Evolutionary conservation across 495 filamentous ascomycete species (phyloP).

Genomic region (Penicillium flavigenum): DNA sequence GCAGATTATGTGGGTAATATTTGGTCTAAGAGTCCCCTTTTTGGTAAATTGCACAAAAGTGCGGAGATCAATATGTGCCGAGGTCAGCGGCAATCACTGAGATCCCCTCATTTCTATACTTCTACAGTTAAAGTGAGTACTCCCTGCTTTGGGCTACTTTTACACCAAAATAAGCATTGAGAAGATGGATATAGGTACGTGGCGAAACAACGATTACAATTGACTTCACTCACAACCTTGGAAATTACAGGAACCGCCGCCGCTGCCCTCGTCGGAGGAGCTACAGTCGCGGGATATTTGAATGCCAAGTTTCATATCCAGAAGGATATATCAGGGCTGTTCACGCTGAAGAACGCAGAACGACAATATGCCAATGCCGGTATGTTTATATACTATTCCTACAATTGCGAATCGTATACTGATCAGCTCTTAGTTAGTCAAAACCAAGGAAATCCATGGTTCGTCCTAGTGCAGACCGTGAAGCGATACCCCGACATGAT

Average conservation of each 20-base stretch:
- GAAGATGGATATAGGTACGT: conserved; percentile 16
- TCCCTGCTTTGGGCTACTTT: background rate
- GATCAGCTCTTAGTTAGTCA: conserved; percentile 39
- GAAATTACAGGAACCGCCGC: conserved; percentile 20
- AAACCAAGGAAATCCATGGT: conserved; percentile 60
- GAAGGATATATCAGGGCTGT: conserved; percentile 55
- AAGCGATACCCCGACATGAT: conserved; percentile 46
- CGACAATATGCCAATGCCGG: conserved; percentile 38
- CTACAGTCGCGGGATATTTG: conserved; percentile 58
- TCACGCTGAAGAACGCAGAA: conserved; percentile 30
- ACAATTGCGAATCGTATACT: conserved; percentile 12
- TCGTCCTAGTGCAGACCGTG: conserved; percentile 60
- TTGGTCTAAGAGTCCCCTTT: no score
- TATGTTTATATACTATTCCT: conserved; percentile 10
- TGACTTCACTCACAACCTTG: background rate
- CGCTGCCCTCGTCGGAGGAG: conserved; percentile 40
- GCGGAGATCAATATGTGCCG: background rate
- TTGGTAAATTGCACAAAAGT: background rate
- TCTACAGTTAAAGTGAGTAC: background rate
- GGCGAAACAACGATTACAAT: background rate
- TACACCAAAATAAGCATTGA: conserved; percentile 3
- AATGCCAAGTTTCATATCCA: conserved; percentile 66
- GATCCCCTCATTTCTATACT: background rate
- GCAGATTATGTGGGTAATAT: no score
- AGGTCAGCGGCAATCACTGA: background rate